phyloP scores from a whole-genome alignment of 805 yeast species.

The Wickerhamomyces rabaulensis region DNA sequence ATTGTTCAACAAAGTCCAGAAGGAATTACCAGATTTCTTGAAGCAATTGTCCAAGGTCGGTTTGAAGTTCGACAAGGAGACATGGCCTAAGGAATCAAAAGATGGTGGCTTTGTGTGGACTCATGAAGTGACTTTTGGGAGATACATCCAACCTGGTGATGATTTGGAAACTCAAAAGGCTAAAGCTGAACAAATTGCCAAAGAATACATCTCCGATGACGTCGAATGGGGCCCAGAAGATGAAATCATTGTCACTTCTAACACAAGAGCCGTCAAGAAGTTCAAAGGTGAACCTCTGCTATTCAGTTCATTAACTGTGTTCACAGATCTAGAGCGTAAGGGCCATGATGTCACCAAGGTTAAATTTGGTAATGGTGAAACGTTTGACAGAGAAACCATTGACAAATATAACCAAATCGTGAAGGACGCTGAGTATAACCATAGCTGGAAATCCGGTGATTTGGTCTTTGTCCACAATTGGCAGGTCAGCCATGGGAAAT shows the following conservation, averaged over 20 bases:
- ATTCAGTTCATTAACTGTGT: constrained; percentile 25
- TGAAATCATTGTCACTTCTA: constrained; percentile 12
- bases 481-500: constrained; percentile 31
- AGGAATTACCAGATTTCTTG: constrained; percentile 20
- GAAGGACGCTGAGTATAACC: constrained; percentile 21
- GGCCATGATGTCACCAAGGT: constrained; percentile 5
- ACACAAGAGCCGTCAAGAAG: constrained; percentile 18
- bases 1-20: constrained; percentile 17
- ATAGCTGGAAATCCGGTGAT: constrained; percentile 30
- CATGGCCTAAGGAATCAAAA: constrained; percentile 21
- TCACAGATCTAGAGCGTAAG: constrained; percentile 8
- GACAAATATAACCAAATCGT: constrained; percentile 18
- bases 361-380: constrained; percentile 20
- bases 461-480: constrained; percentile 30
- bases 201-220: constrained; percentile 22
- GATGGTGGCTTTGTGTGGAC: constrained; percentile 22
- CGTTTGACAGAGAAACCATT: constrained; percentile 15
- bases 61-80: constrained; percentile 22
- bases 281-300: constrained; percentile 14
- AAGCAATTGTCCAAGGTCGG: constrained; percentile 22
- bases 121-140: constrained; percentile 28
- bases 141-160: constrained; percentile 22
- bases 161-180: constrained; percentile 21
- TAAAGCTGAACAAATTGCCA: constrained; percentile 23
- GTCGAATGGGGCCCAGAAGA: constrained; percentile 24